Evolutionary conservation across 1,284 basidiomycete genomes (phyloP).

Genomic region (Sparassis latifolia): DNA sequence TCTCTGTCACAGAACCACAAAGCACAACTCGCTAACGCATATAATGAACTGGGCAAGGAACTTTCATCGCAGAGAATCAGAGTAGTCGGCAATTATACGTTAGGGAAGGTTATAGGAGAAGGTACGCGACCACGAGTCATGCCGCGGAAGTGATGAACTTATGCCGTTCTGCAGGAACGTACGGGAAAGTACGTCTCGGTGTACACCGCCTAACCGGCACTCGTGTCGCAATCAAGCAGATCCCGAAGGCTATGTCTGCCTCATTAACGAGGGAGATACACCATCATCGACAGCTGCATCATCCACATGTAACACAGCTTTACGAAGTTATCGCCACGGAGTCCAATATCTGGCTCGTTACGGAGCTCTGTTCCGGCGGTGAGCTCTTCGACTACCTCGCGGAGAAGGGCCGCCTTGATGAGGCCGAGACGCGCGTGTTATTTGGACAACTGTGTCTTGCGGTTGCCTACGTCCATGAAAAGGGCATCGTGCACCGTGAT

Average conservation of each 20-base stretch:
- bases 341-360: conserved; percentile 92
- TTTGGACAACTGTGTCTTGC: conserved; percentile 97
- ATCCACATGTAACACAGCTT: conserved; percentile 91
- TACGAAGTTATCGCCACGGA: conserved; percentile 98
- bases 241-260: conserved; percentile 87
- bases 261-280: conserved; percentile 95
- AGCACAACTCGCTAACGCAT: conserved; percentile 88
- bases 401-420: conserved; percentile 84
- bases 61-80: conserved; percentile 84
- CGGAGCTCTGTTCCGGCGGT: conserved; percentile 93
- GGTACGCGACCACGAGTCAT: conserved; percentile 43
- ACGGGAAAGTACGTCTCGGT: conserved; percentile 88
- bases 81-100: conserved; percentile 92
- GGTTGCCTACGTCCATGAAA: conserved; percentile 84
- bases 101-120: conserved; percentile 94
- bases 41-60: conserved; percentile 95
- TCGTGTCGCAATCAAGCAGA: conserved; percentile 95
- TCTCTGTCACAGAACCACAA: conserved; percentile 62
- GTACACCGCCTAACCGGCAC: conserved; percentile 87
- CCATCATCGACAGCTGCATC: conserved; percentile 94
- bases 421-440: conserved; percentile 77
- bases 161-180: conserved; percentile 55
- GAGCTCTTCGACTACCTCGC: conserved; percentile 97
- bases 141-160: background rate
- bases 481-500: conserved; percentile 92